phyloP scores from a whole-genome alignment of 1,139 yeast genomes.

The Nematodospora anomalae region DNA sequence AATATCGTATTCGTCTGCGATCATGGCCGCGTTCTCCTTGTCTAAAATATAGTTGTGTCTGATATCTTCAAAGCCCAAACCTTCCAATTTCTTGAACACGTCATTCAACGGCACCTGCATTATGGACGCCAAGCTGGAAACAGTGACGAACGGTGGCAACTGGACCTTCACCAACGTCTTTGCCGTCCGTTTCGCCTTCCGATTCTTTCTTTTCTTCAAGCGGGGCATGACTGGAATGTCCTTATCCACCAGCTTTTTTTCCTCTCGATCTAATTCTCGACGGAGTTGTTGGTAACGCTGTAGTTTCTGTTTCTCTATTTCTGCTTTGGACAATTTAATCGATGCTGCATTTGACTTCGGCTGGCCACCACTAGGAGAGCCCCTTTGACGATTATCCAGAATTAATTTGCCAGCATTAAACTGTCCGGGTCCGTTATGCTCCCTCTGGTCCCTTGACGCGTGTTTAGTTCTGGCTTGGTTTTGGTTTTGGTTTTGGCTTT shows the following conservation, averaged over 20 bases:
- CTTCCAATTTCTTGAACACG: constrained; percentile 57
- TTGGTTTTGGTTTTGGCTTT: constrained; percentile 5
- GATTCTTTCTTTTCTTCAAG: constrained; percentile 10
- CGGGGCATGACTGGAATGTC: constrained; percentile 1
- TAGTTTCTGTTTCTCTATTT: constrained; percentile 3
- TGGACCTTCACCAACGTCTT: constrained; percentile 39
- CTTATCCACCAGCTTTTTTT: not conserved
- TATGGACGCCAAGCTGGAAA: constrained; percentile 73
- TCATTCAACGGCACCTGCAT: constrained; percentile 63
- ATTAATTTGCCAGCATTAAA: too few species aligned
- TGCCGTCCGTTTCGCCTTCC: constrained; percentile 10
- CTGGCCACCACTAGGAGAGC: too few species aligned
- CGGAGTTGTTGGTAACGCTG: constrained; percentile 6
- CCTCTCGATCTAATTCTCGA: constrained; percentile 2
- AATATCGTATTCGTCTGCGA: constrained; percentile 87
- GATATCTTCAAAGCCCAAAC: constrained; percentile 74
- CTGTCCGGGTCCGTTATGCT: not conserved
- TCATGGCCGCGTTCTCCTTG: constrained; percentile 77
- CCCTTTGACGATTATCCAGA: not conserved
- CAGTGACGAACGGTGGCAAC: constrained; percentile 73
- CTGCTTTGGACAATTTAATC: constrained; percentile 1
- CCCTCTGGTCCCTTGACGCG: not conserved
- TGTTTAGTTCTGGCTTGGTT: not conserved
- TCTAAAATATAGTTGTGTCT: constrained; percentile 81
- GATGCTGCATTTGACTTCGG: constrained; percentile 4